These are phyloP conservation scores for Cucurbita moschata DNA, from an alignment of 306 rosid genomes.

Conservation along the genomic window DNA sequence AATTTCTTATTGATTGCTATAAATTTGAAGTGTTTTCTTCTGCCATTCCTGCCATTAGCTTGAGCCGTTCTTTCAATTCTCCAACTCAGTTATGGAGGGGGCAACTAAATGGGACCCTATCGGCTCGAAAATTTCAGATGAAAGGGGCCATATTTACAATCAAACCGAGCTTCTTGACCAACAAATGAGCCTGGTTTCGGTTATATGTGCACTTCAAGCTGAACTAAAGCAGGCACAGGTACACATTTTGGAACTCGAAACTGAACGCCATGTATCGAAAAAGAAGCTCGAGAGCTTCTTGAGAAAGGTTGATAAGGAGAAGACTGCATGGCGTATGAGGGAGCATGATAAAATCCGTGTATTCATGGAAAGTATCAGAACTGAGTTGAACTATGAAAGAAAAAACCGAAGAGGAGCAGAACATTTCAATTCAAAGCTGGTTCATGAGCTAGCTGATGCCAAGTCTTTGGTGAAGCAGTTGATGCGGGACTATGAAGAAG, in stretches of 20 bases:
- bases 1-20: not conserved
- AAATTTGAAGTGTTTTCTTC: not conserved
- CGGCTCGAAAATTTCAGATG: slow-evolving; percentile 39
- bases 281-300: slow-evolving; percentile 73
- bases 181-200: slow-evolving; percentile 43
- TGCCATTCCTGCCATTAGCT: slow-evolving; percentile 17
- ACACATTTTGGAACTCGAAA: slow-evolving; percentile 70
- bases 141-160: slow-evolving; percentile 36
- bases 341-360: slow-evolving; percentile 90
- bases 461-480: slow-evolving; percentile 54
- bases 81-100: slow-evolving; percentile 72
- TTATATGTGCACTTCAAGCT: slow-evolving; percentile 64
- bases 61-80: slow-evolving; percentile 39
- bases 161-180: slow-evolving; percentile 61
- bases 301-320: slow-evolving; percentile 74
- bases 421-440: slow-evolving; percentile 65
- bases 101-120: slow-evolving; percentile 91
- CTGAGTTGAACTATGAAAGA: slow-evolving; percentile 66
- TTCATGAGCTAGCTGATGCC: slow-evolving; percentile 73
- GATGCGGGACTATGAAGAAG: slow-evolving; percentile 78
- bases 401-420: slow-evolving; percentile 68
- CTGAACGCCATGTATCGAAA: slow-evolving; percentile 55
- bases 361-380: slow-evolving; percentile 53
- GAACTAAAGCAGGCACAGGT: slow-evolving; percentile 67
- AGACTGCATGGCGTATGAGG: slow-evolving; percentile 59